Conservation (phyloP, 805 yeast genomes). For the Cyberlindnera veronae region DNA sequence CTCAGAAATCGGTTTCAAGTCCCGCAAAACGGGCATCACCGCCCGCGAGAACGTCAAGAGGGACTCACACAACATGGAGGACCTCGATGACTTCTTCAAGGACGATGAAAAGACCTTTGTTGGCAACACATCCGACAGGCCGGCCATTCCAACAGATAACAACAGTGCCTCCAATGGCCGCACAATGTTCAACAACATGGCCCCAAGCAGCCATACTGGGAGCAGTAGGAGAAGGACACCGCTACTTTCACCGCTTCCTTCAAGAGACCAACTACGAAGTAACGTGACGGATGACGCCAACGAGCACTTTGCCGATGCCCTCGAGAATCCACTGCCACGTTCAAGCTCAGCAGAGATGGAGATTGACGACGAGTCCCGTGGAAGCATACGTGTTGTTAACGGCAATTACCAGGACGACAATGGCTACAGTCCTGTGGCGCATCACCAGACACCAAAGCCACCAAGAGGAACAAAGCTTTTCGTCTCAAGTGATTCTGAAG, state of each 20-base stretch:
- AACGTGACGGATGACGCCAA: conserved; percentile 19
- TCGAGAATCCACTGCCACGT: conserved; percentile 16
- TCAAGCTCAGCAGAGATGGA: conserved; percentile 24
- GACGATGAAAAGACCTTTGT: conserved; percentile 30
- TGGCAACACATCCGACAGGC: background rate
- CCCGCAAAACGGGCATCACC: conserved; percentile 64
- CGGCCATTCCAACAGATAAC: background rate
- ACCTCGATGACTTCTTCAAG: conserved; percentile 62
- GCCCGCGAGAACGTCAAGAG: conserved; percentile 44
- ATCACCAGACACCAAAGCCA: conserved; percentile 7
- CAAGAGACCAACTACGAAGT: conserved; percentile 8
- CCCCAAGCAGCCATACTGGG: background rate
- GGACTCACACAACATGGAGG: conserved; percentile 65
- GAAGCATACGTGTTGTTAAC: conserved; percentile 18
- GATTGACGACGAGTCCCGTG: conserved; percentile 27
- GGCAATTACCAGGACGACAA: conserved; percentile 1
- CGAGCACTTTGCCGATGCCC: conserved; percentile 21
- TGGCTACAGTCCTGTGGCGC: too few species aligned
- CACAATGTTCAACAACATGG: background rate
- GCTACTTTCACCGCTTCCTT: conserved; percentile 17
- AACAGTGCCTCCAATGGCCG: background rate
- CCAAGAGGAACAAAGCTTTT: conserved; percentile 20
- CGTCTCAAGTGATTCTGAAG: conserved; percentile 17
- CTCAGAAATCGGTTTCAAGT: conserved; percentile 51
- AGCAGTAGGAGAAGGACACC: conserved; percentile 11